Evolutionary conservation across 352 stramenopile species (phyloP).

Genomic region (Peronospora destructor): DNA sequence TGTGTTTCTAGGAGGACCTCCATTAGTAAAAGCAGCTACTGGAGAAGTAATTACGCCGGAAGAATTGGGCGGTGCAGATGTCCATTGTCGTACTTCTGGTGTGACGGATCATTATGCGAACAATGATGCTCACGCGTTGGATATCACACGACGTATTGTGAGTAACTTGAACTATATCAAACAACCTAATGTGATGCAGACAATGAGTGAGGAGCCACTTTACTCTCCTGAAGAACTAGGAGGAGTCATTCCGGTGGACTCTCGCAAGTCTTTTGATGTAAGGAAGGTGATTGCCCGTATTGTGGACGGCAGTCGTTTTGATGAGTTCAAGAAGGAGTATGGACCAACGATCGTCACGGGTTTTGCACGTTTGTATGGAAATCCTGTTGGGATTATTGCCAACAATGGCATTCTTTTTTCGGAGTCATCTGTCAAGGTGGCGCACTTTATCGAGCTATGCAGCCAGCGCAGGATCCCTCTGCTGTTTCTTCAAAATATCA

Average conservation of each 20-base stretch:
- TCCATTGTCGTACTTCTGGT: conserved; percentile 87
- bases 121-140: conserved; percentile 92
- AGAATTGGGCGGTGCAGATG: conserved; percentile 91
- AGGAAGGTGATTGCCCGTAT: conserved; percentile 93
- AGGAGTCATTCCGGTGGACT: conserved; percentile 90
- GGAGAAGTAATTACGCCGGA: conserved; percentile 93
- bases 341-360: conserved; percentile 95
- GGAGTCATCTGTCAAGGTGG: conserved; percentile 89
- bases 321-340: conserved; percentile 97
- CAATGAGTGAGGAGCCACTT: conserved; percentile 88
- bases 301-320: conserved; percentile 93
- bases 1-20: conserved; percentile 95
- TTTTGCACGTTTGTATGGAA: conserved; percentile 93
- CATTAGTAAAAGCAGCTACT: conserved; percentile 97
- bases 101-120: conserved; percentile 96
- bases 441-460: conserved; percentile 98
- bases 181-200: conserved; percentile 32
- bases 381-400: conserved; percentile 93
- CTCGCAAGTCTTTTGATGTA: conserved; percentile 94
- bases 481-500: conserved; percentile 98
- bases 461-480: conserved; percentile 93
- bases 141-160: conserved; percentile 88
- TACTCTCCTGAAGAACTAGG: conserved; percentile 90
- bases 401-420: conserved; percentile 98
- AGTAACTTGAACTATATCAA: conserved; percentile 83